phyloP scores from a whole-genome alignment of 2,329 filamentous ascomycete species.

The Pseudocercospora fuligena region DNA sequence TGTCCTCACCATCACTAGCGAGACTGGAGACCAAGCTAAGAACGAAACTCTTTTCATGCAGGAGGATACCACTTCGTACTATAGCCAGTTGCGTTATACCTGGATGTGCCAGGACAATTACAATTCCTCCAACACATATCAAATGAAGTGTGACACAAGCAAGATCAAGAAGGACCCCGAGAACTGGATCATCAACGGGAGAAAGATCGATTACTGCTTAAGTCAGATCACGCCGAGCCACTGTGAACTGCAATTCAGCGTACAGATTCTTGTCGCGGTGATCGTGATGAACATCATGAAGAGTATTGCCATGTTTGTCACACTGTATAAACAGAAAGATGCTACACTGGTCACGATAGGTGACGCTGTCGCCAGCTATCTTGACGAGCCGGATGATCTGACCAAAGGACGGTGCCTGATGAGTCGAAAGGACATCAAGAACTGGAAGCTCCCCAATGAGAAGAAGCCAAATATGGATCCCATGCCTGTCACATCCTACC shows the following conservation, averaged over 20 bases:
- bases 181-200: conserved; percentile 19
- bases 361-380: conserved; percentile 30
- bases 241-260: conserved; percentile 26
- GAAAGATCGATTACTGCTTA: conserved; percentile 28
- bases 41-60: conserved; percentile 22
- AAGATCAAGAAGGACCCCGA: conserved; percentile 7
- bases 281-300: conserved; percentile 24
- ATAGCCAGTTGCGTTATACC: neutral
- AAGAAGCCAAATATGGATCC: conserved; percentile 15
- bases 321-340: conserved; percentile 19
- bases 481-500: conserved; percentile 12
- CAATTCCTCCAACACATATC: no score
- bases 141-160: neutral
- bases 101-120: conserved; percentile 5
- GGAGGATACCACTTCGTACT: neutral
- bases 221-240: conserved; percentile 8
- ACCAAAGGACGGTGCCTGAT: conserved; percentile 29
- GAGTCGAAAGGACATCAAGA: conserved; percentile 19
- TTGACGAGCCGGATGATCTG: conserved; percentile 22
- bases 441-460: conserved; percentile 10
- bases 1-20: conserved; percentile 23
- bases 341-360: conserved; percentile 28
- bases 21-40: conserved; percentile 2
- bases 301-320: conserved; percentile 22
- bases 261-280: conserved; percentile 22